These are phyloP conservation scores for Sequoiadendron giganteum DNA, from an alignment of 75 land plant species.

Conservation along the genomic window DNA sequence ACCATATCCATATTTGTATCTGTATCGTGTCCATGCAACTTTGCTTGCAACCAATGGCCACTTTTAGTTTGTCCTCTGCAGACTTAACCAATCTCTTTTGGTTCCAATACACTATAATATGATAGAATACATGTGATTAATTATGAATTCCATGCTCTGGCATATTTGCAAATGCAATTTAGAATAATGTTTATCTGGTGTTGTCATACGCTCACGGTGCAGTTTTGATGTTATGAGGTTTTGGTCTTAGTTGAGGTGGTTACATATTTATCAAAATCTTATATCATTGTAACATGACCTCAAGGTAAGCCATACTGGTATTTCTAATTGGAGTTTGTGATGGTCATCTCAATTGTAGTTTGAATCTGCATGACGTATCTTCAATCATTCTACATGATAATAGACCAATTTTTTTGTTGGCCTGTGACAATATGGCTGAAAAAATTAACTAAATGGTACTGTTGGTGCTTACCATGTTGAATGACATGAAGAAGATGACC, in stretches of 20 bases:
- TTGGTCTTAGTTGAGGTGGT: not conserved
- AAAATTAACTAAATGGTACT: not conserved
- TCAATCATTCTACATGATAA: not conserved
- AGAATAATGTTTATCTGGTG: not conserved
- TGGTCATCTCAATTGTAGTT: not conserved
- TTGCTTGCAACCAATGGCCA: not conserved
- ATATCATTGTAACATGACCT: not conserved
- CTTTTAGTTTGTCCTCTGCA: not conserved
- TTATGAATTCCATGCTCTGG: too few species aligned
- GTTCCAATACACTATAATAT: too few species aligned
- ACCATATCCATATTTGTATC: too few species aligned
- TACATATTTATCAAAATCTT: too few species aligned
- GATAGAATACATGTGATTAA: too few species aligned
- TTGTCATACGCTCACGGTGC: not conserved
- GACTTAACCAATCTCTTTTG: not conserved
- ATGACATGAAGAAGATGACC: not conserved
- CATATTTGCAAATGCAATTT: too few species aligned
- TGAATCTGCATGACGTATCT: not conserved
- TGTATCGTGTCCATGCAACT: too few species aligned
- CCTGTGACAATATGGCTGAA: not conserved
- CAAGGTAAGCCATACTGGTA: not conserved
- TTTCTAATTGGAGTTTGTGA: not conserved
- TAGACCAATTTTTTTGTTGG: not conserved
- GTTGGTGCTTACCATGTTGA: not conserved
- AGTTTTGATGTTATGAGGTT: too few species aligned